Base-by-base conservation (phyloP, 345 rosid species). In the Xanthoceras sorbifolium region DNA sequence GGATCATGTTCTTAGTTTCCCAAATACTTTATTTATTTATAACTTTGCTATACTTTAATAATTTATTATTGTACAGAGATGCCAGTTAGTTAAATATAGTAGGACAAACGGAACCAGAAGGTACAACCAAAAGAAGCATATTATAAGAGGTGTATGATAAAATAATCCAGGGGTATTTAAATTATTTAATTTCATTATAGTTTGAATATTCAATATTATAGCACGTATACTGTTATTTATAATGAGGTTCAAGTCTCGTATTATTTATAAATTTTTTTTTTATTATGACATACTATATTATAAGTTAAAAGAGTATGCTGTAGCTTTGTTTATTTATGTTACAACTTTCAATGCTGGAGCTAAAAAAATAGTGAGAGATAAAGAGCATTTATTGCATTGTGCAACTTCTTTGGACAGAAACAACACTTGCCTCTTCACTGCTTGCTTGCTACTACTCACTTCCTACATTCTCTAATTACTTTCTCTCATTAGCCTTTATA, bases 311-410 rank as follows among this genome's bases (percentile, higher is more conserved):
- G 74, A 67, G 60, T 26, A 12, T 44, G 63, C 26, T 46, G 17
- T 64, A 3, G 9, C 3, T 67, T 57, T 26, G 11, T n/a, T 66
- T 60, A 26, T 61, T 9, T 36, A 62, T 59, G 48, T 20, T 9
- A 5, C 67, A 69, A 15, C 9, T 63, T 67, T n/a, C 67, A 20
- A 69, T 48, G 71, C 26, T 62, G 5, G 1, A 10, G 77, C 14
- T 62, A 23, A 36, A 50, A 32, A 18, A 31, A 40, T 50, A 38
- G 25, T 4, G 34, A 75, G 52, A 59, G 79, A 59, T 9, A 76
- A 68, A 72, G 68, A 77, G 85, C 90, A 82, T 75, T 80, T 54
- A 83, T 73, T 80, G 85, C 84, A 76, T 78, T 76, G 72, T 67
- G 71, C 81, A 83, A 71, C 79, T 67, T 85, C 82, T 71, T 76